Evolutionary conservation across 495 filamentous ascomycete species (phyloP), one percentile per base, ranked within the genome.

Genomic region (Podospora appendiculata): DNA sequence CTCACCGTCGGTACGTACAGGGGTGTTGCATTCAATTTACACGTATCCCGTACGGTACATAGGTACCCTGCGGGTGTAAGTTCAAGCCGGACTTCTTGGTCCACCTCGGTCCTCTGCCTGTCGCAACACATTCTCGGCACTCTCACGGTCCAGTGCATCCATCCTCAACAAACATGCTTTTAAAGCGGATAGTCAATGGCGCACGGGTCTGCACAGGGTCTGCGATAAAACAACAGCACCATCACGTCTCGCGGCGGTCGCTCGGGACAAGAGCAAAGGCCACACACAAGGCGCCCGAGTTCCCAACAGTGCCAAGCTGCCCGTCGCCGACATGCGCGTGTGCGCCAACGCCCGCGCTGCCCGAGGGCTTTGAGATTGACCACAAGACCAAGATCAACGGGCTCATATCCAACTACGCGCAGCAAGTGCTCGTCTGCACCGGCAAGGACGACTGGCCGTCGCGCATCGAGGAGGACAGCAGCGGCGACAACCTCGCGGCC

Each of bases 391-490:
- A 78, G 4, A 66, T 97, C 42, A 83, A 82, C 59, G 83, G 84
- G 14, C 86, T 88, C 4, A 88, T 96, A 70, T 76, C 86, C 5
- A 67, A 73, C n/a, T 93, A 96, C 64, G 76, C 81, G 14, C 82
- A 90, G 56, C 91, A 97, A 50, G 75, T 96, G 4, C 64, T 98
- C 3, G 74, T 96, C 13, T 87, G 81, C 52, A 95, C 91, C 0
- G 89, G 88, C 8, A 78, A 82, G 51, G 60, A 73, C 17, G 88
- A 96, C 65, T 98, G 93, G 93, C 76, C 77, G 14, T 90, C 64
- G 72, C 85, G 66, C 64, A 95, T 77, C 50, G 77, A 80, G 50
- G 74, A 76, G 16, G 74, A 76, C 39, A 70, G 76, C 50, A 59
- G 64, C 45, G 75, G 71, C 14, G 73, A 77, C n/a, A 81, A 82